Conservation (phyloP, 169 alveolate species). For the Pseudocohnilembus persalinus region DNA sequence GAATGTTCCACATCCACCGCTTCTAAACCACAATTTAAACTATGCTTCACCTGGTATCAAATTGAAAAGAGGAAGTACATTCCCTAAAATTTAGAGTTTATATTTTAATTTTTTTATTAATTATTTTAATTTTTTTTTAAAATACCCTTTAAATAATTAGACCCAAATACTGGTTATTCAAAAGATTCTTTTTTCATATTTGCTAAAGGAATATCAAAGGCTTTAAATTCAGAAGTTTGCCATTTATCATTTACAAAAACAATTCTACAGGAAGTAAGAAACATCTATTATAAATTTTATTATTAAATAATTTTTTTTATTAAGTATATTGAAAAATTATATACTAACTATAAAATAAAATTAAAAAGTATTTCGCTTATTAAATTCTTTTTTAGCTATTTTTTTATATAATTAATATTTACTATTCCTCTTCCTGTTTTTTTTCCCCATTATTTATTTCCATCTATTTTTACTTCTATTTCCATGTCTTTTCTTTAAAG, state of each 20-base stretch:
- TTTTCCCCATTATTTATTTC: conserved; percentile 21
- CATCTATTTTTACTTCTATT: conserved; percentile 30
- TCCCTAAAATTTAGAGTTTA: background rate
- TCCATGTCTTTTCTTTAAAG: conserved; percentile 37
- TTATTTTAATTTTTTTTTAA: no score
- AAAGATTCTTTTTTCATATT: conserved; percentile 23
- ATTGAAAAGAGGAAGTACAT: conserved; percentile 58
- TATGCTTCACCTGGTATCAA: conserved; percentile 67
- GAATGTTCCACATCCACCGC: conserved; percentile 81
- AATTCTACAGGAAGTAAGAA: conserved; percentile 34
- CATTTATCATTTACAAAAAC: conserved; percentile 37
- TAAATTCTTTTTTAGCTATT: background rate
- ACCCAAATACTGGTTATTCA: conserved; percentile 40
- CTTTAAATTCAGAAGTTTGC: conserved; percentile 17
- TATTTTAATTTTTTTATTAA: background rate
- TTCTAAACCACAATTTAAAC: conserved; percentile 79
- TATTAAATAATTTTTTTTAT: no score
- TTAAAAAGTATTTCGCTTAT: background rate
- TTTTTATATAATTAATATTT: background rate
- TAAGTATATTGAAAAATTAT: no score
- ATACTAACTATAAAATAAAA: background rate
- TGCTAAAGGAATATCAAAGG: conserved; percentile 39
- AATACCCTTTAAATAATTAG: conserved; percentile 32
- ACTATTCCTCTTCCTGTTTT: conserved; percentile 35
- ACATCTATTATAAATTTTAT: conserved; percentile 14